Evolutionary conservation across 169 alveolate species (phyloP), one percentile per base, ranked within the genome.

Genomic region (Eimeria necatrix): DNA sequence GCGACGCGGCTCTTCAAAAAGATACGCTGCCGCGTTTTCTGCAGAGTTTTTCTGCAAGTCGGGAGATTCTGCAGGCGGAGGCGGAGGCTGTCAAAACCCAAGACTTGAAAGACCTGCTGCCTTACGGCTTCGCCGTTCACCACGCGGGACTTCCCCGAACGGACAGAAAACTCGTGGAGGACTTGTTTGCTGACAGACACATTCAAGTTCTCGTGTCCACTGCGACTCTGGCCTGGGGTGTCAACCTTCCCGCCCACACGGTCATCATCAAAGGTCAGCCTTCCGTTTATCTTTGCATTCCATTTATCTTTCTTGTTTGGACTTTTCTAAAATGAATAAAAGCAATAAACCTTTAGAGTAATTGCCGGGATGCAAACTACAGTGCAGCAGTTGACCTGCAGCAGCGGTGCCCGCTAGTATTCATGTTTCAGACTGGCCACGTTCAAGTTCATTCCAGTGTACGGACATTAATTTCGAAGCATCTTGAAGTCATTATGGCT

Each of bases 181-280:
- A 99, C 88, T 97, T 99, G 76, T 99, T 99, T 96, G 98, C 99
- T 32, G 99, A 98, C 94, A 98, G 99, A 74, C 99, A 98, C 95
- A 96, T 99, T 32, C 98, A 99, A 96, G 96, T 94, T 60, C 96
- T 93, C 68, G 99, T 99, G 46, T 98, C 99, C 51, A 99, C 99
- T 4, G 98, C 99, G 41, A 99, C 99, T 32, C 98, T 99, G 60
- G 99, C 99, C 22, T 99, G 99, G 99, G 99, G 99, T 48, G 99
- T 99, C 56, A 99, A 99, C 96, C 98, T 99, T 95, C 99, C 99
- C 3, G 99, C 99, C 4, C 99, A 99, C 96, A 97, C 99, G 56
- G 99, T 99, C 32, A 99, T 99, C 59, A 98, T 99, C 90, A 99
- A 99, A 86, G 97, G 95, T 68, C n/a, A 60, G 92, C 41, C 48